phyloP scores from a whole-genome alignment of 176 grass and related monocot genomes.

The Calamus simplicifolius region DNA sequence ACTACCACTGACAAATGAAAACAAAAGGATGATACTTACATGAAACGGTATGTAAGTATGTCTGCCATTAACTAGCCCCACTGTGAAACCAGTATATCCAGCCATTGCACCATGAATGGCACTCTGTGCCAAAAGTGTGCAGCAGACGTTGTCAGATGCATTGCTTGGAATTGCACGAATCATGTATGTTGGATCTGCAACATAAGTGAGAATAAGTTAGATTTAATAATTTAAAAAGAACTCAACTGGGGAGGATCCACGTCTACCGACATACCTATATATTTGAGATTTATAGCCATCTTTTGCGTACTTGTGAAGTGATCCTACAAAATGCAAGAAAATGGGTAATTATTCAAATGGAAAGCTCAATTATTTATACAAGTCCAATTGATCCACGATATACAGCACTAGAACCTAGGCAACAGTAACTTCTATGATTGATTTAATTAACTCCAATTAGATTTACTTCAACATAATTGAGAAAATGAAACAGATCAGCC shows the following conservation, averaged over 20 bases:
- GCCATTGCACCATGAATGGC: slow-evolving; percentile 97
- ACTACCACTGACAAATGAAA: background rate
- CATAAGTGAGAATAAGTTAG: background rate
- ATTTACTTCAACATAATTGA: too few relatives aligned
- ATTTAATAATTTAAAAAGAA: background rate
- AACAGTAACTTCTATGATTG: too few relatives aligned
- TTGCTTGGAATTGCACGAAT: slow-evolving; percentile 93
- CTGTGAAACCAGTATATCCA: slow-evolving; percentile 90
- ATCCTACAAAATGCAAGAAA: slow-evolving; percentile 17
- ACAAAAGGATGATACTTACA: slow-evolving; percentile 39
- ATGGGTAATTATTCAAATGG: too few relatives aligned
- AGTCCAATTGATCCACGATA: too few relatives aligned
- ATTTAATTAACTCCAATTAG: too few relatives aligned
- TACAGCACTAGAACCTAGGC: too few relatives aligned
- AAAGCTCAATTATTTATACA: too few relatives aligned
- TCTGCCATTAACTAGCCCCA: slow-evolving; percentile 78
- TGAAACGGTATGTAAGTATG: slow-evolving; percentile 92
- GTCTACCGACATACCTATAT: slow-evolving; percentile 57
- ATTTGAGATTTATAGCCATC: slow-evolving; percentile 94
- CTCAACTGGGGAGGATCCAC: slow-evolving; percentile 1
- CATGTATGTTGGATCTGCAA: slow-evolving; percentile 98
- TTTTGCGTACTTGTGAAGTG: slow-evolving; percentile 42
- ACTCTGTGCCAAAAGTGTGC: slow-evolving; percentile 89
- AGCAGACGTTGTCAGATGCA: slow-evolving; percentile 92
- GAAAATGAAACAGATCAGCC: too few relatives aligned